Percentiles rank a stretch among this genome's conserved stretches.
These are phyloP conservation scores for Aureobasidium sp. DNA, from an alignment of 2,329 filamentous ascomycete genomes.

Conservation along the genomic window DNA sequence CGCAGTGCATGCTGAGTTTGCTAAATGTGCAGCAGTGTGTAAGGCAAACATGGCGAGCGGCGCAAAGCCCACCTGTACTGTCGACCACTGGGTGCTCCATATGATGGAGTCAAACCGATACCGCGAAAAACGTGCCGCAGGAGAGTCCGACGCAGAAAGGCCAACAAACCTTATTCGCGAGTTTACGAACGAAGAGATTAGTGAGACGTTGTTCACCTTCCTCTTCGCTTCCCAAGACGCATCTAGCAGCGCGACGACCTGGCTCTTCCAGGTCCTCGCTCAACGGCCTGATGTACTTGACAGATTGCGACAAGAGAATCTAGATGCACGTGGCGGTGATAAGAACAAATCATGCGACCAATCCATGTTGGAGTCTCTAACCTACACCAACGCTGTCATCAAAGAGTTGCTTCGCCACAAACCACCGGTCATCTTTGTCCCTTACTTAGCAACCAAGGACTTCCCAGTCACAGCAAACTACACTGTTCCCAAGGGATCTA, in stretches of 20 bases:
- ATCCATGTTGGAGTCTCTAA: conserved; percentile 55
- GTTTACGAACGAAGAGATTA: conserved; percentile 91
- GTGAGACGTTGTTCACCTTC: conserved; percentile 95
- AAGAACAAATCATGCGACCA: conserved; percentile 11
- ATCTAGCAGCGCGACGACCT: conserved; percentile 92
- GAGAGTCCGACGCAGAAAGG: conserved; percentile 77
- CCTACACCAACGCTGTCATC: conserved; percentile 59
- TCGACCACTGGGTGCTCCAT: conserved; percentile 91
- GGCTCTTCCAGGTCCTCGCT: conserved; percentile 95
- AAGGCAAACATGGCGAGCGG: conserved; percentile 95
- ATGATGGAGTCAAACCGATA: conserved; percentile 90
- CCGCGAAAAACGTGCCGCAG: conserved; percentile 79
- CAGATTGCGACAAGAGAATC: conserved; percentile 77
- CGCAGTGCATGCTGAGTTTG: conserved; percentile 90
- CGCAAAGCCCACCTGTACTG: conserved; percentile 88
- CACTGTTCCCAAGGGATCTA: conserved; percentile 94
- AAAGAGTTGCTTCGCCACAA: conserved; percentile 60
- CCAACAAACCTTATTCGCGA: conserved; percentile 83
- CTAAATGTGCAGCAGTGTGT: conserved; percentile 91
- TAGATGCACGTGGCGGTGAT: conserved; percentile 24
- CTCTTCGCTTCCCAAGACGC: conserved; percentile 98
- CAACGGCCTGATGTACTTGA: conserved; percentile 94
- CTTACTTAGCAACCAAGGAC: conserved; percentile 83
- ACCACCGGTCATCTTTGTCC: conserved; percentile 62
- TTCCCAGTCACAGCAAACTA: conserved; percentile 87